Base-by-base conservation (phyloP, 352 stramenopile species). In the Aphanomyces cochlioides region DNA sequence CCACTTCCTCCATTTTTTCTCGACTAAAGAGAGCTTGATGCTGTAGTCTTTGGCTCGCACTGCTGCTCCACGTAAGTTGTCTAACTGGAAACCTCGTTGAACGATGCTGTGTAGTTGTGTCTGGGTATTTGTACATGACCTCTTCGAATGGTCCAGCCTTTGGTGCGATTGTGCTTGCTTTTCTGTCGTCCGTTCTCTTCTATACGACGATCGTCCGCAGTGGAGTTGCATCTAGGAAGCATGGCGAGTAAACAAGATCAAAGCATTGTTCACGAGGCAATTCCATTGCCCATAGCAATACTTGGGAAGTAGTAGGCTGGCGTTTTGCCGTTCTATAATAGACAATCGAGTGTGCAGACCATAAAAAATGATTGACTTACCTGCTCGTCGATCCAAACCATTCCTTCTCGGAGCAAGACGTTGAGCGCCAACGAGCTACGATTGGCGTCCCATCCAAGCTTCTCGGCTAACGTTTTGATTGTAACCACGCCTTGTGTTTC, bases 331-430 rank as follows among this genome's bases (percentile, higher is more conserved):
- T 90, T 40, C 72, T 28, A 72, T 3, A 41, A 7, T 15, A 67
- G 53, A 12, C 34, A 36, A 64, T 7, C 36, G 5, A 41, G 4
- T 34, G 17, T 34, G 7, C 63, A 45, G 13, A 5, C 36, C 7
- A 28, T 28, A 60, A 56, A 15, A 13, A 69, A 59, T 59, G 28
- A 41, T 40, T 15, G 0, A 6, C 58, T 21, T 37, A 95, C 84
- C 83, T 97, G 82, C 39, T 96, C 83, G 76, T 99, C 96, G 37
- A 99, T 72, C 96, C 96, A 99, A 39, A 90, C 96, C 92, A 99
- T 98, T 56, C 95, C 95, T 76, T 98, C 90, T 36, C 87, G 78
- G 17, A 98, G 73, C 41, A 99, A 81, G 41, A 98, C 74, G 67
- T 96, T 89, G 5, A 99, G 77, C 17, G 90, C 92, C 37, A 97